Evolutionary conservation across 768 basidiomycete genomes (phyloP), one percentile per base, ranked within the genome.

Genomic region (Xerocomus potaroensis): DNA sequence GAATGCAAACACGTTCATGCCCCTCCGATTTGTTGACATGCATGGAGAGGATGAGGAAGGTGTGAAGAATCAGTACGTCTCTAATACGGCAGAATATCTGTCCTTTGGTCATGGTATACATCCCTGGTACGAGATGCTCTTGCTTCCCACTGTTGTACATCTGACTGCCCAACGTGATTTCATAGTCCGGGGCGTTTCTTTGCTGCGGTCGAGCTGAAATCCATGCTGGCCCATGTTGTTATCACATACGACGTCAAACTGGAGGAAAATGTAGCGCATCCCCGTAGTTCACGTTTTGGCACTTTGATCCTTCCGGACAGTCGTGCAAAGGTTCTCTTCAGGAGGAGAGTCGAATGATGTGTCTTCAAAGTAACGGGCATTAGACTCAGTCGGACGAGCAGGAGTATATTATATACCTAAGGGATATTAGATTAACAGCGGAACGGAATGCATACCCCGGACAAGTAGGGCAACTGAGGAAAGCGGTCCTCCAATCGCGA

Each of bases 1-100:
- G 4, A 59, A 70, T 31, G 56, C 73, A 1, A 18, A 60, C 3
- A 48, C 49, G 7, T 74, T 81, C 50, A 68, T 77, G 23, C 71
- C 71, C 0, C 76, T 27, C 10, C 5, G 26, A 10, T 27, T 27
- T 27, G 5, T 10, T 27, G 26, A 27, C 26, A 27, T 27, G 26
- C 26, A 5, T 10, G n/a, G n/a, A n/a, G 26, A 27, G 26, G 26
- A 27, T 5, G 10, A 10, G 6, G 26, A 5, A 5, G 6, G 33
- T 34, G 8, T 34, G 7, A 34, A 34, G 16, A 16, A 9, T 9
- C 33, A 34, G 8, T 34, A 16, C 8, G 33, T 18, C 33, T 34
- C 33, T 15, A n/a, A 15, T 15, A 10, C n/a, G 8, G 6, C 15
- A 5, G 33, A 34, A 16, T 34, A 34, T 16, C 33, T 34, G 33